Evolutionary conservation across 2,329 filamentous ascomycete species (phyloP).

Genomic region (Tolypocladium guangdongense): DNA sequence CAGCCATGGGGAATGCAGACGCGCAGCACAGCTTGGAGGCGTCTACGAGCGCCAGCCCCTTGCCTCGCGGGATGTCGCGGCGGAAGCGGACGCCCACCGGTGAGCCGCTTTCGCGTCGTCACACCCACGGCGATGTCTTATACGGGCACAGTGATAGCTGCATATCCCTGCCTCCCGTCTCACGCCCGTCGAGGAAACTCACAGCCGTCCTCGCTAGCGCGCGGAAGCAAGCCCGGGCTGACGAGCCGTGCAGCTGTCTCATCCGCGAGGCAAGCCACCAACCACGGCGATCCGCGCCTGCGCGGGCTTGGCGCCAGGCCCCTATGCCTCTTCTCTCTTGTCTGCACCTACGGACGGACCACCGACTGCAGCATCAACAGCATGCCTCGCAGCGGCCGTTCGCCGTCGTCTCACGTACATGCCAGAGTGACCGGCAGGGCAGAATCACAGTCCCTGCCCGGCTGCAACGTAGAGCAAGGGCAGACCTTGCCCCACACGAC

Average conservation of each 20-base stretch:
- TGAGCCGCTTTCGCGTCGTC: not conserved
- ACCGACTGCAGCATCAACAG: not conserved
- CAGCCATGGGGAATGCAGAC: not conserved
- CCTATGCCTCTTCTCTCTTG: not conserved
- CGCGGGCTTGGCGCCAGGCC: not conserved
- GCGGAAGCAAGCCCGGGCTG: conserved; percentile 3
- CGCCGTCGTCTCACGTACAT: not conserved
- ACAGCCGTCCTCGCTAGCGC: not conserved
- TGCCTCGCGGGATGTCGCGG: not conserved
- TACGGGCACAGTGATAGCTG: not conserved
- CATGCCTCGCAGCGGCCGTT: not conserved
- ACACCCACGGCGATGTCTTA: not conserved
- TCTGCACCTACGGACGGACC: not conserved
- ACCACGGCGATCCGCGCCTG: not conserved
- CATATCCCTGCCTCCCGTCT: not conserved
- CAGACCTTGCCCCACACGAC: not conserved
- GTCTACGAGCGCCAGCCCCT: not conserved
- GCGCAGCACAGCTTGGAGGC: not conserved
- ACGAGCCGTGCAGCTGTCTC: conserved; percentile 4
- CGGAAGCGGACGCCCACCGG: not conserved
- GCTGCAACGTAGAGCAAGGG: not conserved
- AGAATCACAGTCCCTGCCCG: not conserved
- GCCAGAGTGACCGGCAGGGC: not conserved
- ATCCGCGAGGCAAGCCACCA: not conserved
- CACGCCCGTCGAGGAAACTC: not conserved